Evolutionary conservation across 2,329 filamentous ascomycete species (phyloP).

Genomic region (Epicoccum sorghinum): DNA sequence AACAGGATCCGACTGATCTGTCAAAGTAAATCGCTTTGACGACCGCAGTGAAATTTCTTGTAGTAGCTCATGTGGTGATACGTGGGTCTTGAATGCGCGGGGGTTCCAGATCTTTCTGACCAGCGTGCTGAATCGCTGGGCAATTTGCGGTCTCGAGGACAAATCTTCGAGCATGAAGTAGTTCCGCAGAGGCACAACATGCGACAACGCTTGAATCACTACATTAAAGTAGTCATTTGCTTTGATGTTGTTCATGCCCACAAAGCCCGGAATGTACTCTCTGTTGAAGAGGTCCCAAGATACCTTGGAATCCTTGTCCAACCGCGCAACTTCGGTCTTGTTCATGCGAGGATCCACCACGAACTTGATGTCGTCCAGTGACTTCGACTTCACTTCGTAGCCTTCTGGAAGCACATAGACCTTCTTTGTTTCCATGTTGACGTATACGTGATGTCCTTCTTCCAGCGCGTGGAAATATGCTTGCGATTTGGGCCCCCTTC

Average conservation of each 20-base stretch:
- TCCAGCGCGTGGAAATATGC: constrained; percentile 98
- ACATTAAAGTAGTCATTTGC: constrained; percentile 99
- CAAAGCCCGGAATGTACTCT: constrained; percentile 90
- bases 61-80: constrained; percentile 94
- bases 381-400: constrained; percentile 94
- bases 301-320: constrained; percentile 71
- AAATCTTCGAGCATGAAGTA: constrained; percentile 90
- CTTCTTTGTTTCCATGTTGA: constrained; percentile 93
- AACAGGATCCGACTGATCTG: constrained; percentile 89
- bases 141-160: constrained; percentile 75
- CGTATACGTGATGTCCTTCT: constrained; percentile 94
- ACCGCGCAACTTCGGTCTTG: constrained; percentile 75
- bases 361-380: constrained; percentile 96
- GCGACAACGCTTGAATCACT: constrained; percentile 86
- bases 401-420: constrained; percentile 94
- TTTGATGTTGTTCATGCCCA: constrained; percentile 99
- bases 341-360: constrained; percentile 90
- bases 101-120: constrained; percentile 98
- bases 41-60: constrained; percentile 92
- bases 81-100: constrained; percentile 92
- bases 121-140: constrained; percentile 84
- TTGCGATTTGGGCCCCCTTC: constrained; percentile 89
- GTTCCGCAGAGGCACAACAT: constrained; percentile 87
- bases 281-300: constrained; percentile 81
- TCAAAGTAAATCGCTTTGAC: constrained; percentile 90